Evolutionary conservation across 768 basidiomycete genomes (phyloP).

Genomic region (Royoungia palumana): DNA sequence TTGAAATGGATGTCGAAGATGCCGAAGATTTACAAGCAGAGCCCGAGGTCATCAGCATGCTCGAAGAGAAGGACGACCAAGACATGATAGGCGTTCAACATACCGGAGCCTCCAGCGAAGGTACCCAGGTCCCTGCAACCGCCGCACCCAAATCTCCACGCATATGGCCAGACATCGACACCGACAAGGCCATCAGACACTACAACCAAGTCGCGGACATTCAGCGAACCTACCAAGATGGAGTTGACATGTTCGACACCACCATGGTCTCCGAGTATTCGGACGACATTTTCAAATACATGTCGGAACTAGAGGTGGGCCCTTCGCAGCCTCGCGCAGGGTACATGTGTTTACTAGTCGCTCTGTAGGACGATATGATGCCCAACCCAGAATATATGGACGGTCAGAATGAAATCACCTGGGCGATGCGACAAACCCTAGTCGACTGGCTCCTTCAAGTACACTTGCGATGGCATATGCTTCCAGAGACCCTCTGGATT

Average conservation of each 20-base stretch:
- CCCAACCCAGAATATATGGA: conserved; percentile 92
- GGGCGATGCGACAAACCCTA: conserved; percentile 93
- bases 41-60: conserved; percentile 36
- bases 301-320: conserved; percentile 87
- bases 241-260: conserved; percentile 67
- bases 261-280: conserved; percentile 98
- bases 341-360: conserved; percentile 19
- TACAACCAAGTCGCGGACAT: conserved; percentile 64
- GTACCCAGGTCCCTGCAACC: conserved; percentile 35
- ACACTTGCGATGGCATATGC: conserved; percentile 97
- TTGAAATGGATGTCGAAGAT: conserved; percentile 63
- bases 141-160: conserved; percentile 44
- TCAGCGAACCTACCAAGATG: conserved; percentile 60
- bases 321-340: neutral
- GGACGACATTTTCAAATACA: conserved; percentile 98
- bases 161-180: conserved; percentile 73
- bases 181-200: conserved; percentile 56
- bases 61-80: conserved; percentile 57
- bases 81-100: conserved; percentile 54
- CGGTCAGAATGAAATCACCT: conserved; percentile 86
- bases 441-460: conserved; percentile 99
- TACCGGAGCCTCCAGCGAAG: conserved; percentile 45
- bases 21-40: conserved; percentile 34
- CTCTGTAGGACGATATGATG: conserved; percentile 73
- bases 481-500: conserved; percentile 99